Conservation (phyloP, 2,329 filamentous ascomycete species). For the Acarospora socialis region DNA sequence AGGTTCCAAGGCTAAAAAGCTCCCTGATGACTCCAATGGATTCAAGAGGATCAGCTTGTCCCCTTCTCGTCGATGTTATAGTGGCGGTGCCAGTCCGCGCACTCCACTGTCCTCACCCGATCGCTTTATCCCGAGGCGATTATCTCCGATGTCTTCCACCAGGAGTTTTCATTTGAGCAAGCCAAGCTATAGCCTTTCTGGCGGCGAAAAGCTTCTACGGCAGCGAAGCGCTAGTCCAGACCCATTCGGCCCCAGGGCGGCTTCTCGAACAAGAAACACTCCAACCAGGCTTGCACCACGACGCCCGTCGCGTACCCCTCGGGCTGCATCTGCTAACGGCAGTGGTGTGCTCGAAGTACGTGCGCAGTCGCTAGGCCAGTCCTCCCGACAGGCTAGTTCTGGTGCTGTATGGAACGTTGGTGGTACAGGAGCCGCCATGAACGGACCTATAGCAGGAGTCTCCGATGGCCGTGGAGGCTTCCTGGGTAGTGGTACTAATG, state of each 20-base stretch:
- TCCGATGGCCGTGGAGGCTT: conserved; percentile 50
- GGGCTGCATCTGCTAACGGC: conserved; percentile 22
- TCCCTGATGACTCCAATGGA: not conserved
- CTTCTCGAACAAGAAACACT: conserved; percentile 14
- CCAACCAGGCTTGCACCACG: too few relatives aligned
- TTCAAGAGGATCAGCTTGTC: not conserved
- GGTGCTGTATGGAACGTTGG: conserved; percentile 67
- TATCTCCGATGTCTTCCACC: conserved; percentile 26
- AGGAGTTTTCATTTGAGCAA: conserved; percentile 41
- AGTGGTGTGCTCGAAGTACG: conserved; percentile 11
- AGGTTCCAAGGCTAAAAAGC: conserved; percentile 2
- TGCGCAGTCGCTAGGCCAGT: conserved; percentile 9
- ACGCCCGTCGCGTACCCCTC: too few relatives aligned
- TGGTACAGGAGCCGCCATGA: conserved; percentile 44
- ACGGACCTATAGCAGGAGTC: conserved; percentile 29
- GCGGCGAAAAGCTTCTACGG: conserved; percentile 33
- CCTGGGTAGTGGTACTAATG: conserved; percentile 57
- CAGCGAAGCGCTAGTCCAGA: conserved; percentile 31
- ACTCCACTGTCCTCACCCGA: conserved; percentile 30
- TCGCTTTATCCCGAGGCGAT: conserved; percentile 42
- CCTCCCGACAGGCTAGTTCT: conserved; percentile 40
- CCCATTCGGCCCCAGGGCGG: conserved; percentile 36
- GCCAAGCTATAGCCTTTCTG: conserved; percentile 29
- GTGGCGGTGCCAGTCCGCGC: not conserved
- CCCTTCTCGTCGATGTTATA: not conserved